A percentile compares a stretch with the other conserved stretches of the same genome.
Conservation (phyloP, 1,284 basidiomycete species). For the Austropuccinia psidii region DNA sequence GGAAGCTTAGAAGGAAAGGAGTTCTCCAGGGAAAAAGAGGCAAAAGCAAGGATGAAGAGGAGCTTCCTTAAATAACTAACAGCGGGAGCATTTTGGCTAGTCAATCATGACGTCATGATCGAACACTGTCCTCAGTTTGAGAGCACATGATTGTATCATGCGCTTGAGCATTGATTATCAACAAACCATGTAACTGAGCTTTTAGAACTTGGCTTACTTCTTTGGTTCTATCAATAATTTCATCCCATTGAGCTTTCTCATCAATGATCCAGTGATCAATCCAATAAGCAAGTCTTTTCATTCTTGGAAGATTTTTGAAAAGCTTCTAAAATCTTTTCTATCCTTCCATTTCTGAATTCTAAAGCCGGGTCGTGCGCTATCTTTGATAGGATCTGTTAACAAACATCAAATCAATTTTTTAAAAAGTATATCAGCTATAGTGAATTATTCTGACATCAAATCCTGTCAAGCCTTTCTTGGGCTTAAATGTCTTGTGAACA, state of each 20-base stretch:
- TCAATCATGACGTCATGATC: too few species aligned
- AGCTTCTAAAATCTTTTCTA: background rate
- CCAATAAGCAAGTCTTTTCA: background rate
- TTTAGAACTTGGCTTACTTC: constrained; percentile 4
- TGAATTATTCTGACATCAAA: background rate
- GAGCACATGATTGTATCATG: too few species aligned
- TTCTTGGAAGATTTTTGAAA: constrained; percentile 6
- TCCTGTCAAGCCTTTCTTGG: constrained; percentile 11
- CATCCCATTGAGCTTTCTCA: constrained; percentile 12
- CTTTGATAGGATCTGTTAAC: constrained; percentile 18
- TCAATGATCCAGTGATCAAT: constrained; percentile 14
- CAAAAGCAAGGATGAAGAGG: too few species aligned
- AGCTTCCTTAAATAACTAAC: too few species aligned
- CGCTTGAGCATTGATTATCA: too few species aligned
- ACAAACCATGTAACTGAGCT: background rate
- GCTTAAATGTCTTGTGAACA: background rate
- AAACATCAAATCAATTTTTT: background rate
- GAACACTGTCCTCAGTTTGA: too few species aligned
- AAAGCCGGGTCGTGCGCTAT: constrained; percentile 9
- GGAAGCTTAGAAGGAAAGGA: too few species aligned
- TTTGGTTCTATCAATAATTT: constrained; percentile 25
- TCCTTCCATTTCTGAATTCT: too few species aligned
- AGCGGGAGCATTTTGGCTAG: too few species aligned
- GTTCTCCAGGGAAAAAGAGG: too few species aligned
- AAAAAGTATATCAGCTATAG: background rate